Evolutionary conservation across 2,329 filamentous ascomycete genomes (phyloP), one percentile per base, ranked within the genome.

Genomic region (Trichoderma polysporum): DNA sequence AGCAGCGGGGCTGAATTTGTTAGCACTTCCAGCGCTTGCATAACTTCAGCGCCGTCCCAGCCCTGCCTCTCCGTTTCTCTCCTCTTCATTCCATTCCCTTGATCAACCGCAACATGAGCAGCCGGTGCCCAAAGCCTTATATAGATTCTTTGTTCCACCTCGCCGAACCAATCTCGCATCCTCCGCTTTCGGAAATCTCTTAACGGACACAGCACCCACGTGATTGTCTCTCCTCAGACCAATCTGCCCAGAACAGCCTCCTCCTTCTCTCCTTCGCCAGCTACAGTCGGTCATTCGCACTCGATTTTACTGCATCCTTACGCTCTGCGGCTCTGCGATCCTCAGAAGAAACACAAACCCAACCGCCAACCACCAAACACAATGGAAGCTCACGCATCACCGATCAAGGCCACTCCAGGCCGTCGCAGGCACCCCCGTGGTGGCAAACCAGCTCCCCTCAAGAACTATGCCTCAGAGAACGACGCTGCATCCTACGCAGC

Each of bases 391-490:
- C 71, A 71, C 29, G 69, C 74, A 56, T 73, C 73, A 66, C 77
- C 77, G 67, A 68, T 72, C 58, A 77, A 75, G 67, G 73, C 73
- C 33, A 79, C 78, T 54, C 75, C 79, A 33, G 74, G 73, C 45
- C 78, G 78, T 45, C 78, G 78, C 45, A 74, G 76, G 61, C 75
- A 78, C 73, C 81, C 71, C 78, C 82, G 74, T 71, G 77, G 74
- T 75, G 80, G 70, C 75, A 81, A 70, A 74, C 72, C 70, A 71
- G 77, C 81, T 17, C 77, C 77, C 12, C 82, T 82, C 68, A 87
- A 85, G 75, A 82, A 81, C n/a, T 87, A 88, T 72, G 85, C 84
- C 27, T 88, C 86, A 3, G 86, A 88, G 74, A 87, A 84, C 71
- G 86, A 88, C 71, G 76, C 71, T 39, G 71, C 70, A 50, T 71